Evolutionary conservation across 2,329 filamentous ascomycete species (phyloP), one percentile per base, ranked within the genome.

Genomic region (Ophioceras dolichostomum): DNA sequence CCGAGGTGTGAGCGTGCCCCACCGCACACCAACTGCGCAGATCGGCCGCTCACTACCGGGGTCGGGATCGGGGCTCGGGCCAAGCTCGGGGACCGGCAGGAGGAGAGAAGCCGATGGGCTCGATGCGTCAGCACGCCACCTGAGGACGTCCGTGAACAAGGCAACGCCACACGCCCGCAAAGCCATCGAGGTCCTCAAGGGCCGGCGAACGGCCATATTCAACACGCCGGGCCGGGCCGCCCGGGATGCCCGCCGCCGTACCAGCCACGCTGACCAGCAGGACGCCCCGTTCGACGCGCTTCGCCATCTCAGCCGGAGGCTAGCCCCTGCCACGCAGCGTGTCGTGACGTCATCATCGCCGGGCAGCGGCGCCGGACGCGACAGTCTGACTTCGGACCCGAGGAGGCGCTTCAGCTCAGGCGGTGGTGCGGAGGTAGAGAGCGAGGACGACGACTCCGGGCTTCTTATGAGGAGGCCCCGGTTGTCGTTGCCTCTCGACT

Each of bases 101-200:
- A 26, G 22, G 22, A 26, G 60, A 3, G 47, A 58, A 22, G 50
- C 58, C 12, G 57, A 57, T 22, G 64, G 62, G 10, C 60, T 62
- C 29, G 64, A 65, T 9, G 62, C 60, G 24, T 71, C 69, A 2
- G 67, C 57, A 2, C 54, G 59, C 30, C 58, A 61, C 35, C 58
- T 55, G 34, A 55, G 53, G 43, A 60, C 64, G 52, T 59, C 60
- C 10, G 43, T 39, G 12, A 30, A 30, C 27, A 29, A 18, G 16
- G 50, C 53, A 7, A 79, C 76, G 14, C 76, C 76, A 0, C 76
- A 80, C 50, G 73, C 69, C 33, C 69, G 68, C 46, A 75, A 74
- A 10, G 76, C 76, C 31, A 67, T 67, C 34, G 64, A 70, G 32
- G 67, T 73, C 22, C 62, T 79, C 37, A 67, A 77, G 45, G 65